Conservation (phyloP, 768 basidiomycete genomes). For the Podaxis rugospora region DNA sequence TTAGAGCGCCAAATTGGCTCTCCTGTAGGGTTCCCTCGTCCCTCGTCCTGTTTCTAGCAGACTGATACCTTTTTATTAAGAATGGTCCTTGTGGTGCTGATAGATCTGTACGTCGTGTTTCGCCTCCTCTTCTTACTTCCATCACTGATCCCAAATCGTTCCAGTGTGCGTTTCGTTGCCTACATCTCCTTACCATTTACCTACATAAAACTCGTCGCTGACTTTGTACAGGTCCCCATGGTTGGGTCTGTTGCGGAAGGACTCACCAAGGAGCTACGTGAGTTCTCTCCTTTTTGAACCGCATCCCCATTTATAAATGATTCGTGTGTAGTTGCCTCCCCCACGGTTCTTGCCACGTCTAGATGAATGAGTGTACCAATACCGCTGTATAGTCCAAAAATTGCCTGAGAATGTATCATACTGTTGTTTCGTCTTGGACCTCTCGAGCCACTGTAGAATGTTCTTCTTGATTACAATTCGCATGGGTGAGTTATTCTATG, state of each 20-base stretch:
- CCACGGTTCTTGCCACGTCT: slow-evolving; percentile 8
- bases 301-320: too few relatives aligned
- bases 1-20: not conserved
- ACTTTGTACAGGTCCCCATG: not conserved
- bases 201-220: too few relatives aligned
- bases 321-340: not conserved
- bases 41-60: not conserved
- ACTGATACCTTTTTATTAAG: not conserved
- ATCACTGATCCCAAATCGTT: not conserved
- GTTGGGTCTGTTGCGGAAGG: slow-evolving; percentile 2
- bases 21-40: not conserved
- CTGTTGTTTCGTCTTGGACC: not conserved
- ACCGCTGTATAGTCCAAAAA: not conserved
- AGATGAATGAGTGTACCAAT: not conserved
- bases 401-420: not conserved
- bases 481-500: not conserved
- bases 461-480: not conserved
- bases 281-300: not conserved
- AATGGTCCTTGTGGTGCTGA: not conserved
- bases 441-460: not conserved
- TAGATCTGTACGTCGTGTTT: not conserved
- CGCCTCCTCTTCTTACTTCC: not conserved
- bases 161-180: not conserved
- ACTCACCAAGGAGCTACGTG: slow-evolving; percentile 1
- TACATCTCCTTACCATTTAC: too few relatives aligned